Conservation (phyloP, 345 rosid species). For the Brassica carinata region DNA sequence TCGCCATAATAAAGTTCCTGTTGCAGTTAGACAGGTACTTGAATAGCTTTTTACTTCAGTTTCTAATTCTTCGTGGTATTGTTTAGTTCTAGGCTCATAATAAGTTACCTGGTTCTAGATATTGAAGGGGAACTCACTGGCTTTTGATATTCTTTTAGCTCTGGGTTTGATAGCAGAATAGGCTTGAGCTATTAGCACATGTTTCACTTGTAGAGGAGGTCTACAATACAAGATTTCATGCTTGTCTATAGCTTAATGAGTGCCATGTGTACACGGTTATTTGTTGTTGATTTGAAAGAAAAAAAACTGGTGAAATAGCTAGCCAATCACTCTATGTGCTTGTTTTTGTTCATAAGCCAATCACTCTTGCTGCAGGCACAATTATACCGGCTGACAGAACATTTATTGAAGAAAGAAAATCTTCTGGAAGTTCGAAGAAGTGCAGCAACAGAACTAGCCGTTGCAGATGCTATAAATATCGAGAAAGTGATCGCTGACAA, state of each 20-base stretch:
- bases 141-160: not conserved
- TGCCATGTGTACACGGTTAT: not conserved
- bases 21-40: conserved; percentile 86
- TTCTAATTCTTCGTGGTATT: not conserved
- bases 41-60: not conserved
- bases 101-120: conserved; percentile 16
- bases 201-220: conserved; percentile 1
- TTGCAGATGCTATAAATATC: conserved; percentile 94
- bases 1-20: conserved; percentile 79
- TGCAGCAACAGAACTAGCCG: conserved; percentile 93
- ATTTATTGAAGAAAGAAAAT: conserved; percentile 74
- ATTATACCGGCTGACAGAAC: conserved; percentile 82
- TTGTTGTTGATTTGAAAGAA: not conserved
- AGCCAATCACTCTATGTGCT: not conserved
- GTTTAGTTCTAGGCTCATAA: not conserved
- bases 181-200: not conserved
- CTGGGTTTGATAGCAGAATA: conserved; percentile 3
- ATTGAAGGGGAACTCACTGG: not conserved
- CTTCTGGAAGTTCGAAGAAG: conserved; percentile 63
- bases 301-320: not conserved
- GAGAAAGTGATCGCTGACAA: conserved; percentile 80
- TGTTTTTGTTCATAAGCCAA: conserved; percentile 14
- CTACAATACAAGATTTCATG: not conserved
- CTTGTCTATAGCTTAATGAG: conserved; percentile 2
- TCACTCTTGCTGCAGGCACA: conserved; percentile 64